These are phyloP conservation scores for Lasiosphaeris hirsuta DNA, from an alignment of 495 filamentous ascomycete species.

Conservation along the genomic window DNA sequence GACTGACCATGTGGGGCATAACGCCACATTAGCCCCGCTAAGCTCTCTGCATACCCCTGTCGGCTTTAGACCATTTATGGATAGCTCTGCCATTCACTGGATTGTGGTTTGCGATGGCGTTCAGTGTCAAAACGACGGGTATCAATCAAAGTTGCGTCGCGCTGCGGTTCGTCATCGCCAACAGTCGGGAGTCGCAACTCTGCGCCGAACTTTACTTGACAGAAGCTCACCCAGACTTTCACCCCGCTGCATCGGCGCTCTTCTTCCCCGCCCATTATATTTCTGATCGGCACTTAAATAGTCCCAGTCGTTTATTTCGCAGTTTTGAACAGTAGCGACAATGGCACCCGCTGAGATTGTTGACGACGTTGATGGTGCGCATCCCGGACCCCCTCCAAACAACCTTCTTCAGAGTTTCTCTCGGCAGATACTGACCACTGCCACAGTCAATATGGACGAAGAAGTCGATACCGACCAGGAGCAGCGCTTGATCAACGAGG, in stretches of 20 bases:
- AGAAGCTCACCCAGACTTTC: too few species aligned
- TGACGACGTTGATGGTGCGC: conserved; percentile 52
- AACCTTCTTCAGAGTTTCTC: not conserved
- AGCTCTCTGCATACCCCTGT: not conserved
- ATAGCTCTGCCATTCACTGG: not conserved
- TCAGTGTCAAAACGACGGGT: not conserved
- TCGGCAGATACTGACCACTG: conserved; percentile 9
- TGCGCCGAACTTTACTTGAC: too few species aligned
- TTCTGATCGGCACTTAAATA: not conserved
- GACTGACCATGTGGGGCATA: too few species aligned
- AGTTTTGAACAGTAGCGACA: conserved; percentile 1
- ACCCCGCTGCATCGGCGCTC: not conserved
- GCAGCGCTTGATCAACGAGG: conserved; percentile 91
- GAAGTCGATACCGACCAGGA: conserved; percentile 68
- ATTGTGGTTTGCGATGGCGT: not conserved
- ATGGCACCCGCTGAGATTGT: conserved; percentile 48
- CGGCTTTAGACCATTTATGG: too few species aligned
- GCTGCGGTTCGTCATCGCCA: not conserved
- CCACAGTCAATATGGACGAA: conserved; percentile 52
- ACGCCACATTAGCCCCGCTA: not conserved
- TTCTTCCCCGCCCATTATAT: not conserved
- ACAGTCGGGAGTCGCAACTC: too few species aligned
- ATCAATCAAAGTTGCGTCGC: conserved; percentile 30
- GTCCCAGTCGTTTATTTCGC: not conserved
- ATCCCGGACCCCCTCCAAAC: not conserved